These are phyloP conservation scores for Diaporthe sp. DNA, from an alignment of 2,329 filamentous ascomycete species.

Conservation along the genomic window DNA sequence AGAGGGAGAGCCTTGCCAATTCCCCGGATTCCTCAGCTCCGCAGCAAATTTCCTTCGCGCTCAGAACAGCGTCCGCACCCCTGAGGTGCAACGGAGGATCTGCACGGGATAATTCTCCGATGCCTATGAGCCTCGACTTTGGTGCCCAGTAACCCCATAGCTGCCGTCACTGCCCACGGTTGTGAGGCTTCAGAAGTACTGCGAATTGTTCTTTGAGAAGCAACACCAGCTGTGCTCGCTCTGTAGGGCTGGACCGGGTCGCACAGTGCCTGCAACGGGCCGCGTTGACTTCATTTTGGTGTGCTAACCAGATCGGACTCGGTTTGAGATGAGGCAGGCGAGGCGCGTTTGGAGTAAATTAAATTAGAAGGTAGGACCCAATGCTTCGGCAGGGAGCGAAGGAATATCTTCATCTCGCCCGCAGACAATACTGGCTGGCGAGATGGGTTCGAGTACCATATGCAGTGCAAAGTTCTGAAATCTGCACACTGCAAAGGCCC, in stretches of 20 bases:
- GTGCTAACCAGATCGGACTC: slow-evolving; percentile 25
- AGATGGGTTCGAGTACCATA: not conserved
- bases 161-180: not conserved
- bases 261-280: slow-evolving; percentile 39
- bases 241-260: slow-evolving; percentile 17
- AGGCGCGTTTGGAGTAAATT: slow-evolving; percentile 40
- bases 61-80: slow-evolving; percentile 22
- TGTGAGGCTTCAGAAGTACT: not conserved
- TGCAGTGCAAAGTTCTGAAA: not conserved
- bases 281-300: slow-evolving; percentile 1
- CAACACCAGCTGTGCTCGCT: not conserved
- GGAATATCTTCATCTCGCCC: slow-evolving; percentile 28
- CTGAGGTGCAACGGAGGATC: slow-evolving; percentile 21
- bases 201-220: not conserved
- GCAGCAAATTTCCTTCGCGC: slow-evolving; percentile 16
- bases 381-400: slow-evolving; percentile 29
- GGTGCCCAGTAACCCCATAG: not conserved
- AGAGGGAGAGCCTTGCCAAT: slow-evolving; percentile 23
- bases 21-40: slow-evolving; percentile 34
- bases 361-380: slow-evolving; percentile 14
- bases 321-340: slow-evolving; percentile 26
- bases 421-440: not conserved
- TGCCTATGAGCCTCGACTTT: slow-evolving; percentile 2
- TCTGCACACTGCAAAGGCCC: not conserved
- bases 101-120: slow-evolving; percentile 33